Conservation (phyloP, 1,139 yeast species). For the Arxiozyma bovina region DNA sequence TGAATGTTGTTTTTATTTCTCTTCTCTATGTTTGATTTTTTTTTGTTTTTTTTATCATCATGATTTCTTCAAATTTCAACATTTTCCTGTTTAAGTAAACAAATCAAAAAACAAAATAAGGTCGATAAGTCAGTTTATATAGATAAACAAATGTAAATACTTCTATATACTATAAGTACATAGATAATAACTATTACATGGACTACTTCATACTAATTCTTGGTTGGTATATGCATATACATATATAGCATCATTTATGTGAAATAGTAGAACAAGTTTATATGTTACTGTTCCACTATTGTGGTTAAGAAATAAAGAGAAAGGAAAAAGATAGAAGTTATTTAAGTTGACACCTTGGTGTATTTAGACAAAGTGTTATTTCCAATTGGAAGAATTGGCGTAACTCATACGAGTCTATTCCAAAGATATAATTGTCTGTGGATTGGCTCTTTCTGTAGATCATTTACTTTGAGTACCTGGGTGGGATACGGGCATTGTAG, state of each 20-base stretch:
- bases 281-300: not conserved
- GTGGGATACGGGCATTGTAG: not conserved
- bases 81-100: not conserved
- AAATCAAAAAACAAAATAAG: not conserved
- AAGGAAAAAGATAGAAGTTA: not conserved
- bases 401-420: not conserved
- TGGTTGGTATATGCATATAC: no score
- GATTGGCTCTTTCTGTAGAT: not conserved
- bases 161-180: no score
- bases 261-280: not conserved
- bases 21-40: no score
- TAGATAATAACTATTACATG: no score
- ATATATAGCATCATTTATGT: no score
- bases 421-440: not conserved
- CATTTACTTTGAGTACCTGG: not conserved
- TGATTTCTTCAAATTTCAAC: not conserved
- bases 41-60: no score
- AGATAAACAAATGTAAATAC: no score
- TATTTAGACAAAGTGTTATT: slow-evolving; percentile 1
- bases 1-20: not conserved
- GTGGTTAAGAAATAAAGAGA: not conserved
- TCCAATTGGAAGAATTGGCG: not conserved
- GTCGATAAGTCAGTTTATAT: not conserved
- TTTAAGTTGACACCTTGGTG: not conserved
- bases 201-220: no score